Percentiles rank a stretch among this genome's conserved stretches.
These are phyloP conservation scores for Lablab purpureus DNA, from an alignment of 306 rosid genomes.

Conservation along the genomic window DNA sequence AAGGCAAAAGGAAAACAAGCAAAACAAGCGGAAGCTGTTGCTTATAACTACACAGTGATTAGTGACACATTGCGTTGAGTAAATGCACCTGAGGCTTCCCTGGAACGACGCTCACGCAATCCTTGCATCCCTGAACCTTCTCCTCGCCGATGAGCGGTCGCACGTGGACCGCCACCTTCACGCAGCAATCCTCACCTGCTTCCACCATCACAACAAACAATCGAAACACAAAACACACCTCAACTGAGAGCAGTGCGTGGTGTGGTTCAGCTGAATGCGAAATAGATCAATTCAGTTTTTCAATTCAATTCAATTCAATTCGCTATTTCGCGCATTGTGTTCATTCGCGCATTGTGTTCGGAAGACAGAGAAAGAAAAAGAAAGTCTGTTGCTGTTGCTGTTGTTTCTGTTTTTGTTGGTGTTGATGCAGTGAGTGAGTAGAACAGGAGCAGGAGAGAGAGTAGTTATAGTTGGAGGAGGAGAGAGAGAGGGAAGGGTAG, in stretches of 20 bases:
- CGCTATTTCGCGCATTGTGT: constrained; percentile 11
- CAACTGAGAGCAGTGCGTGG: not conserved
- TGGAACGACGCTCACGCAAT: constrained; percentile 86
- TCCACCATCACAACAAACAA: constrained; percentile 57
- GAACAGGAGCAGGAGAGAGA: constrained; percentile 39
- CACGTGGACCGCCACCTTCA: constrained; percentile 94
- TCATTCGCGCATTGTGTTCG: constrained; percentile 18
- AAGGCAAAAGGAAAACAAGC: not conserved
- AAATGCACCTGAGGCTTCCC: constrained; percentile 94
- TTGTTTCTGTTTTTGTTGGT: not conserved
- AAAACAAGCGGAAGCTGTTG: not conserved
- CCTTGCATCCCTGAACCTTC: constrained; percentile 95
- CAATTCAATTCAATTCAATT: too few species aligned
- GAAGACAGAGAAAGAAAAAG: not conserved
- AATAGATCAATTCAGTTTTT: not conserved
- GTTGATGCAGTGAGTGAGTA: constrained; percentile 30
- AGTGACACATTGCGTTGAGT: constrained; percentile 38
- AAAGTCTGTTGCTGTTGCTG: not conserved
- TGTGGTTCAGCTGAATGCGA: constrained; percentile 8
- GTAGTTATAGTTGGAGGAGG: constrained; percentile 46
- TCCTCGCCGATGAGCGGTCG: constrained; percentile 94
- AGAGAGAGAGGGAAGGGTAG: constrained; percentile 44
- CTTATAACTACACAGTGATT: not conserved
- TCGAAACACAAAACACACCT: not conserved
- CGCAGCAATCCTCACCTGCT: constrained; percentile 91